A percentile compares a stretch with the other conserved stretches of the same genome.
Evolutionary conservation across 768 basidiomycete genomes (phyloP).

Genomic region (Rhodotorula graminis): DNA sequence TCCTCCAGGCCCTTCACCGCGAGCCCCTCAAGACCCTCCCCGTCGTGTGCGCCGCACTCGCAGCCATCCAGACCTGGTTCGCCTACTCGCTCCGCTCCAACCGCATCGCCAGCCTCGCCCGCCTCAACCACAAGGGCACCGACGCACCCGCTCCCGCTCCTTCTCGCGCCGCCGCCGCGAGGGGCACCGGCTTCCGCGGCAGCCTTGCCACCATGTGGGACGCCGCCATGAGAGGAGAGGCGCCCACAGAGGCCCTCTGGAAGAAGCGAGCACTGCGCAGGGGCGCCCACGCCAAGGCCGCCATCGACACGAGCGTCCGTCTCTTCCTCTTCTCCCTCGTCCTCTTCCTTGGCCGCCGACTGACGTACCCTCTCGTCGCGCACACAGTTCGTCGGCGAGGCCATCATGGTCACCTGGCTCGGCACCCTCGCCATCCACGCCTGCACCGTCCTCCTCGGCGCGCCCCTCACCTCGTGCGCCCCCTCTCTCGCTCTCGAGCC

Average conservation of each 20-base stretch:
- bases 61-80: constrained; percentile 31
- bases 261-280: neutral
- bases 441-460: constrained; percentile 66
- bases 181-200: constrained; percentile 1
- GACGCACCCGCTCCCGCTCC: too few relatives aligned
- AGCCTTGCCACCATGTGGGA: constrained; percentile 8
- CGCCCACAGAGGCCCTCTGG: constrained; percentile 10
- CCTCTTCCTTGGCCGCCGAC: too few relatives aligned
- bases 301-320: constrained; percentile 18
- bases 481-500: constrained; percentile 51
- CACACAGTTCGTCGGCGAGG: constrained; percentile 25
- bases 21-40: constrained; percentile 23
- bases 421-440: constrained; percentile 54
- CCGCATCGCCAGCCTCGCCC: neutral
- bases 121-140: neutral
- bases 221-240: constrained; percentile 5
- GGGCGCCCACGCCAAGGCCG: neutral
- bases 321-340: too few relatives aligned
- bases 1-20: constrained; percentile 17
- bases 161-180: too few relatives aligned
- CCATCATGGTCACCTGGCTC: constrained; percentile 50
- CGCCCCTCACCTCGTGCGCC: constrained; percentile 54
- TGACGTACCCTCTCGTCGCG: neutral
- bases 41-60: constrained; percentile 13
- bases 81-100: constrained; percentile 25